phyloP scores from a whole-genome alignment of 441 rosid species.

The Biscutella laevigata region DNA sequence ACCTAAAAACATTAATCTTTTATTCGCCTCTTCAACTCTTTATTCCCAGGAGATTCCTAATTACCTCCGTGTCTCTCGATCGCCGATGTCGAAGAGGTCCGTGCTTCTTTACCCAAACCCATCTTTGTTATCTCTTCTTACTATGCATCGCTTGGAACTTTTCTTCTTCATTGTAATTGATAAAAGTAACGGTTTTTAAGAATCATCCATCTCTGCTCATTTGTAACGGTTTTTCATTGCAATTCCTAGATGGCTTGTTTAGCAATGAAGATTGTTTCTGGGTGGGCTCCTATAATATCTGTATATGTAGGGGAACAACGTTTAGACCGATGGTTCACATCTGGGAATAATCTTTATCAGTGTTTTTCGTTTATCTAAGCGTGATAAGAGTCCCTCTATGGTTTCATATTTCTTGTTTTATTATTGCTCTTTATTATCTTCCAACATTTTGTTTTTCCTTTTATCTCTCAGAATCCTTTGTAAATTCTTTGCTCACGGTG shows the following conservation, averaged over 20 bases:
- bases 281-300: background rate
- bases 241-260: no score
- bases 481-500: conserved; percentile 88
- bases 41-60: background rate
- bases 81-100: conserved; percentile 28
- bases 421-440: background rate
- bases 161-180: background rate
- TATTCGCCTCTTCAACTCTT: background rate
- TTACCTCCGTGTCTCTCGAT: background rate
- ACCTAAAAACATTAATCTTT: background rate
- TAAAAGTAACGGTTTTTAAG: background rate
- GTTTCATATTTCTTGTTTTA: conserved; percentile 1
- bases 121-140: background rate
- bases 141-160: background rate
- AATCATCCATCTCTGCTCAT: conserved; percentile 2
- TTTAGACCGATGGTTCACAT: background rate
- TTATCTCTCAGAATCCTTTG: conserved; percentile 53
- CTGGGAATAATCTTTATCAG: background rate
- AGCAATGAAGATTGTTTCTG: background rate
- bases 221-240: no score
- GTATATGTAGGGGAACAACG: background rate
- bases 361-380: background rate
- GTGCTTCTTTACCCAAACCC: background rate
- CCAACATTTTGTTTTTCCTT: background rate
- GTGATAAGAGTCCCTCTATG: background rate